These are phyloP conservation scores for Phytophthora pisi DNA, from an alignment of 352 stramenopile genomes.

Conservation along the genomic window DNA sequence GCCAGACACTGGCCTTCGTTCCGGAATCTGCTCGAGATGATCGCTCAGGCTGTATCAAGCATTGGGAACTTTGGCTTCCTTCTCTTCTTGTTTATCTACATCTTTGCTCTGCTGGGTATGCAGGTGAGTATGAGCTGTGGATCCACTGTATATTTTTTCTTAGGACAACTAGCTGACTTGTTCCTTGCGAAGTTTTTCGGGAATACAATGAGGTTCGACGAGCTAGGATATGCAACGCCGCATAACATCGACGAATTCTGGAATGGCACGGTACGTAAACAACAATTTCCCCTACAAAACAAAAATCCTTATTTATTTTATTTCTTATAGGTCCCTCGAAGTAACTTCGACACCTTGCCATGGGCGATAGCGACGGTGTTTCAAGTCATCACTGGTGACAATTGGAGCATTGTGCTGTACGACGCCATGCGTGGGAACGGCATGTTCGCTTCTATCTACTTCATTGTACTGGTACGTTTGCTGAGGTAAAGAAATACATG, in stretches of 20 bases:
- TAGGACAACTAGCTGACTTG: neutral
- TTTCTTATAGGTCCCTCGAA: constrained; percentile 30
- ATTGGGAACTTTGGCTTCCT: constrained; percentile 94
- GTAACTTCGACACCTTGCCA: constrained; percentile 89
- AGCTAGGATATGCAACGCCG: neutral
- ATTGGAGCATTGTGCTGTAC: constrained; percentile 95
- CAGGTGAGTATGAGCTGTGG: constrained; percentile 43
- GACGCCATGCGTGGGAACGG: constrained; percentile 80
- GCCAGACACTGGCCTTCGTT: constrained; percentile 91
- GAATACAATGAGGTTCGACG: constrained; percentile 4
- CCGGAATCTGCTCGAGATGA: constrained; percentile 86
- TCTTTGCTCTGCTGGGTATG: constrained; percentile 89
- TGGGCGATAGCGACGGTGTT: constrained; percentile 86
- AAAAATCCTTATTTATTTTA: neutral
- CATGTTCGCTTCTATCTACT: constrained; percentile 69
- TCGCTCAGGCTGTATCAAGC: constrained; percentile 85
- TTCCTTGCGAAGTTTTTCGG: neutral
- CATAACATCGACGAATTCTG: constrained; percentile 49
- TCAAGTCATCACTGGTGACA: constrained; percentile 92
- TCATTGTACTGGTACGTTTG: constrained; percentile 54
- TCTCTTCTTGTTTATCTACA: constrained; percentile 94
- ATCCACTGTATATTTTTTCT: no score
- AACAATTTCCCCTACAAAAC: neutral
- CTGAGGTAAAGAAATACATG: neutral
- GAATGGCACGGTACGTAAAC: constrained; percentile 35